These are phyloP conservation scores for Sungouiozyma ichnusensis DNA, from an alignment of 805 yeast genomes.

Conservation along the genomic window DNA sequence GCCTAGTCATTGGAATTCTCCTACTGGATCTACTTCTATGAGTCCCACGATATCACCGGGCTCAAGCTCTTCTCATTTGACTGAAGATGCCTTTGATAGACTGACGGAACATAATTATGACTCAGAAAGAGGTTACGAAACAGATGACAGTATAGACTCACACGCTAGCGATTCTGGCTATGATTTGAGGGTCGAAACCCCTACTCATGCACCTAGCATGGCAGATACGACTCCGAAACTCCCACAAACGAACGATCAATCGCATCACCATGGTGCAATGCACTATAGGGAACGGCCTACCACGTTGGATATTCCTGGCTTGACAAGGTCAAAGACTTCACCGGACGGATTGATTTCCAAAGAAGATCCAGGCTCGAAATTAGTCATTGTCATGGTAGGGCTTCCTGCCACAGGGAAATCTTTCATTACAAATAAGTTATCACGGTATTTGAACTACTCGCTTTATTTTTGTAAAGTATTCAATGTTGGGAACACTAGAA, in stretches of 20 bases:
- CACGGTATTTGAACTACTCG: conserved; percentile 85
- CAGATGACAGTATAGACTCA: not conserved
- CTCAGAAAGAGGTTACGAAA: not conserved
- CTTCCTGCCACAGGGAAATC: conserved; percentile 92
- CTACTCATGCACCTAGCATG: not conserved
- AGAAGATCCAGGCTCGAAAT: conserved; percentile 65
- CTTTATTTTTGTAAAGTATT: conserved; percentile 85
- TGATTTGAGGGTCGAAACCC: not conserved
- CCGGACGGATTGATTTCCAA: conserved; percentile 63
- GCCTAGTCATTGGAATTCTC: conserved; percentile 1
- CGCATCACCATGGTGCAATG: not conserved
- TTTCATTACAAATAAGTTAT: conserved; percentile 81
- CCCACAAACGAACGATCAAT: not conserved
- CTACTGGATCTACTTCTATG: not conserved
- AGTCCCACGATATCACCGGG: conserved; percentile 3
- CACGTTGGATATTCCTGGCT: conserved; percentile 86
- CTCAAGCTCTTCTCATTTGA: not conserved
- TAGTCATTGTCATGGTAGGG: conserved; percentile 95
- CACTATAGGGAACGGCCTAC: conserved; percentile 44
- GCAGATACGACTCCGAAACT: too few species aligned
- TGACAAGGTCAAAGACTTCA: conserved; percentile 66
- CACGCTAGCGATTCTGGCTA: not conserved
- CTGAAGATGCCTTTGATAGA: not conserved
- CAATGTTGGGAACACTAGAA: conserved; percentile 90
- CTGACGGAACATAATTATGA: not conserved